Conservation (phyloP, 2,329 filamentous ascomycete genomes). For the Curvularia lunata region DNA sequence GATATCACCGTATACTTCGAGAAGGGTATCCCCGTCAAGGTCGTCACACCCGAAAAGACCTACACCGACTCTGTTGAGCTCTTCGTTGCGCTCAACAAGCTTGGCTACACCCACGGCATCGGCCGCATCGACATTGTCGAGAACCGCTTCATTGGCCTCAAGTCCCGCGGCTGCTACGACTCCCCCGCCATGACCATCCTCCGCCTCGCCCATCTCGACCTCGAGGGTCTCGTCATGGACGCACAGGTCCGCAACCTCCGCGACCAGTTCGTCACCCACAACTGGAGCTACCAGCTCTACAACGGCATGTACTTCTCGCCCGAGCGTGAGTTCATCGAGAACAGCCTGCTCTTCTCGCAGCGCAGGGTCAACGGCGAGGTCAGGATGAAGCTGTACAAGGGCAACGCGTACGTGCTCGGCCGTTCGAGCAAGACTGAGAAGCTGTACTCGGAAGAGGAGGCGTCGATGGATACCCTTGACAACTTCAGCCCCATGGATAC, state of each 20-base stretch:
- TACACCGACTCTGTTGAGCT: constrained; percentile 74
- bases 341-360: constrained; percentile 55
- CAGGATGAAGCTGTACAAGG: constrained; percentile 70
- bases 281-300: constrained; percentile 56
- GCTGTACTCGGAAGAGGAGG: constrained; percentile 70
- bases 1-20: constrained; percentile 76
- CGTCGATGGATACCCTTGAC: constrained; percentile 73
- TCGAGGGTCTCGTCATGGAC: constrained; percentile 72
- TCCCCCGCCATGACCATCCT: constrained; percentile 55
- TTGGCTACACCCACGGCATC: constrained; percentile 74
- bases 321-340: constrained; percentile 74
- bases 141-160: constrained; percentile 80
- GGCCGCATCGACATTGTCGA: constrained; percentile 85
- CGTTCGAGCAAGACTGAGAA: constrained; percentile 70
- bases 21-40: constrained; percentile 75
- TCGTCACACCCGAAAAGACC: constrained; percentile 64
- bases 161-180: constrained; percentile 82
- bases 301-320: constrained; percentile 74
- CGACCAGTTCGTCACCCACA: constrained; percentile 70
- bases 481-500: constrained; percentile 71
- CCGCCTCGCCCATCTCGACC: constrained; percentile 64
- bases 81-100: constrained; percentile 73
- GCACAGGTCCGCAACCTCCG: constrained; percentile 71
- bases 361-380: constrained; percentile 57
- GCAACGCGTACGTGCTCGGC: constrained; percentile 65